Evolutionary conservation across 257 asterid species (phyloP).

Genomic region (Solanum megistacrolobum): DNA sequence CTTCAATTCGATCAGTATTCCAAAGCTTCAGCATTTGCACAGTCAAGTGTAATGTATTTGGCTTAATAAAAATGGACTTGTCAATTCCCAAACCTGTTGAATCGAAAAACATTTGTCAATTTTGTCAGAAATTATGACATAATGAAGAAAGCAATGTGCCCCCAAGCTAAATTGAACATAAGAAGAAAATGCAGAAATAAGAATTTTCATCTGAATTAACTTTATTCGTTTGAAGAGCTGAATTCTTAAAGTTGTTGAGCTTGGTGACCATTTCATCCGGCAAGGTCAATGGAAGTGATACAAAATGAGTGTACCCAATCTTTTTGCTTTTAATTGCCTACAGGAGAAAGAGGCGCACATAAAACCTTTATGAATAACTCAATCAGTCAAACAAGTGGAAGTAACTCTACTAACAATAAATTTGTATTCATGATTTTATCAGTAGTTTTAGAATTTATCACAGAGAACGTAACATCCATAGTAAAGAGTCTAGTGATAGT

Average conservation of each 20-base stretch:
- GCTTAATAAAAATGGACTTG: slow-evolving; percentile 68
- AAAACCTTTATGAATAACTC: neutral
- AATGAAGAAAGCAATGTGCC: neutral
- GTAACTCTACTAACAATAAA: neutral
- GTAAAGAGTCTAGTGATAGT: neutral
- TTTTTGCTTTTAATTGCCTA: slow-evolving; percentile 66
- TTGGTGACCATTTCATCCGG: slow-evolving; percentile 55
- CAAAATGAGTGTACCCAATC: slow-evolving; percentile 78
- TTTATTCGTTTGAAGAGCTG: slow-evolving; percentile 39
- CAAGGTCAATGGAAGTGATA: slow-evolving; percentile 86
- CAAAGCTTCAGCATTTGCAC: slow-evolving; percentile 90
- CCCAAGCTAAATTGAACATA: neutral
- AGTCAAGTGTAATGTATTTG: slow-evolving; percentile 83
- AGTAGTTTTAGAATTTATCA: neutral
- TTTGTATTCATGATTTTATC: neutral
- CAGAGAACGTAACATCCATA: neutral
- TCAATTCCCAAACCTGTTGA: slow-evolving; percentile 64
- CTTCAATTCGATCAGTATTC: slow-evolving; percentile 64
- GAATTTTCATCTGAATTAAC: neutral
- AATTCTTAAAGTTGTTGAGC: slow-evolving; percentile 58
- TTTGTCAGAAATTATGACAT: neutral
- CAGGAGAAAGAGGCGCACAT: neutral
- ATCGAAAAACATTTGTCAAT: slow-evolving; percentile 1
- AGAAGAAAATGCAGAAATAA: neutral
- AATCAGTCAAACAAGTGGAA: neutral